Conservation (phyloP, 2,329 filamentous ascomycete species). For the Moelleriella libera region DNA sequence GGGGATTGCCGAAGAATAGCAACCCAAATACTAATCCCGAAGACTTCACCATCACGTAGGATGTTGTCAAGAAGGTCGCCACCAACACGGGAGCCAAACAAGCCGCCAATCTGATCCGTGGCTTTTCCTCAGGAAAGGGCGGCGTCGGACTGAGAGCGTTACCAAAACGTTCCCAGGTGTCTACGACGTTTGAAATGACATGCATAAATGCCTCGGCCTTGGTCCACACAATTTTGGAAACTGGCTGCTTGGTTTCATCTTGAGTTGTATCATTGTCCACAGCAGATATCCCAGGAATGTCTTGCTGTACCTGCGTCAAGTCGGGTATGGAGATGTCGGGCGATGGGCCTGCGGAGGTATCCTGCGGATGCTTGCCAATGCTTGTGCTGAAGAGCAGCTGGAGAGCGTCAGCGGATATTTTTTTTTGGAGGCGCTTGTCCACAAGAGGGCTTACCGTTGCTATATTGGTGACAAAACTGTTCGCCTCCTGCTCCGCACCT, state of each 20-base stretch:
- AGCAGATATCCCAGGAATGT: slow-evolving; percentile 8
- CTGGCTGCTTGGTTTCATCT: slow-evolving; percentile 67
- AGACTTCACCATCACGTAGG: slow-evolving; percentile 50
- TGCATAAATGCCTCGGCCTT: slow-evolving; percentile 53
- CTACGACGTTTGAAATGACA: slow-evolving; percentile 27
- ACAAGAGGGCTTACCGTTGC: slow-evolving; percentile 16
- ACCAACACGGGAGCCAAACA: slow-evolving; percentile 38
- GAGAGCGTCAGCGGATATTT: background rate
- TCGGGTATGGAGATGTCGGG: slow-evolving; percentile 41
- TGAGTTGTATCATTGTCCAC: slow-evolving; percentile 24
- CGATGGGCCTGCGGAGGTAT: slow-evolving; percentile 33
- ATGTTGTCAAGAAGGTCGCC: slow-evolving; percentile 35
- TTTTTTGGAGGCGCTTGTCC: background rate
- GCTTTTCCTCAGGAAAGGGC: slow-evolving; percentile 41
- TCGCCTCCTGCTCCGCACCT: slow-evolving; percentile 70
- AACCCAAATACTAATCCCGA: slow-evolving; percentile 56
- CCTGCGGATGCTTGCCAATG: slow-evolving; percentile 42
- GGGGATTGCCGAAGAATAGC: slow-evolving; percentile 65
- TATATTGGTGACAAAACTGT: slow-evolving; percentile 64
- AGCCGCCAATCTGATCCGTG: slow-evolving; percentile 38
- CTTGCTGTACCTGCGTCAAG: slow-evolving; percentile 20
- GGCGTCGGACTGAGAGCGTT: slow-evolving; percentile 48
- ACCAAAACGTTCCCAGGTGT: slow-evolving; percentile 36
- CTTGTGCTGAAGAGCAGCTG: slow-evolving; percentile 61
- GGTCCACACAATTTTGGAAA: slow-evolving; percentile 64